phyloP scores from a whole-genome alignment of 129 eudicot species.

The Escallonia herrerae region DNA sequence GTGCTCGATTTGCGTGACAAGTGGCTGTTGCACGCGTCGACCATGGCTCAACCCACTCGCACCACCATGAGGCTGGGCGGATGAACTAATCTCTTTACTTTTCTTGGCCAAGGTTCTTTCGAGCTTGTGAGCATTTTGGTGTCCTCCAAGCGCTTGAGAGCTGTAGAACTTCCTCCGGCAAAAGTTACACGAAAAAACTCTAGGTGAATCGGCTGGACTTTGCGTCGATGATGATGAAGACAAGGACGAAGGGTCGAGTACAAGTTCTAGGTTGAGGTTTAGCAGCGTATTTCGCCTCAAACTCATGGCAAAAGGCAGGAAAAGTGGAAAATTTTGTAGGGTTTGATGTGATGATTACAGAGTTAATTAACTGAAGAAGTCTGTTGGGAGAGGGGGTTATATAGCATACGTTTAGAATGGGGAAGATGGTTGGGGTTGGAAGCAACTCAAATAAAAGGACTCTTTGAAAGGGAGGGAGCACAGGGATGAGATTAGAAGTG shows the following conservation, averaged over 20 bases:
- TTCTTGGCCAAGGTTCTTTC: constrained; percentile 85
- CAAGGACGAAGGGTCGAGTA: constrained; percentile 32
- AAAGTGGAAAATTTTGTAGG: not conserved
- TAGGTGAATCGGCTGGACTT: constrained; percentile 23
- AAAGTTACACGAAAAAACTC: constrained; percentile 70
- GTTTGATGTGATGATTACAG: not conserved
- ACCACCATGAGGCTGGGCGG: constrained; percentile 17
- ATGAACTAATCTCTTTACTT: constrained; percentile 47
- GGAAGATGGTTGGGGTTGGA: not conserved
- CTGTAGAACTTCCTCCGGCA: constrained; percentile 74
- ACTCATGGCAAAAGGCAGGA: constrained; percentile 26
- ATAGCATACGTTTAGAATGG: not conserved
- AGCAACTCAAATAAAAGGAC: not conserved
- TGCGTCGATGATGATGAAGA: constrained; percentile 33
- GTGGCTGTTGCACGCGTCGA: constrained; percentile 5
- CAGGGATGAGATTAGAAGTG: constrained; percentile 28
- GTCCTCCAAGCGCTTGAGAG: constrained; percentile 95
- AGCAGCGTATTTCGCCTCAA: constrained; percentile 28
- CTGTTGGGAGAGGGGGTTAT: not conserved
- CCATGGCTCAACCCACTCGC: constrained; percentile 22
- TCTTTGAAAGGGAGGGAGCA: constrained; percentile 5
- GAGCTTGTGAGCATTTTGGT: constrained; percentile 89
- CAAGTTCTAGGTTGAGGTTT: constrained; percentile 32
- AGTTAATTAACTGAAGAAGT: not conserved
- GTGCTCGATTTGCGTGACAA: constrained; percentile 9